Base-by-base conservation (phyloP, 75 land plant genomes). In the Adiantum capillusveneris region DNA sequence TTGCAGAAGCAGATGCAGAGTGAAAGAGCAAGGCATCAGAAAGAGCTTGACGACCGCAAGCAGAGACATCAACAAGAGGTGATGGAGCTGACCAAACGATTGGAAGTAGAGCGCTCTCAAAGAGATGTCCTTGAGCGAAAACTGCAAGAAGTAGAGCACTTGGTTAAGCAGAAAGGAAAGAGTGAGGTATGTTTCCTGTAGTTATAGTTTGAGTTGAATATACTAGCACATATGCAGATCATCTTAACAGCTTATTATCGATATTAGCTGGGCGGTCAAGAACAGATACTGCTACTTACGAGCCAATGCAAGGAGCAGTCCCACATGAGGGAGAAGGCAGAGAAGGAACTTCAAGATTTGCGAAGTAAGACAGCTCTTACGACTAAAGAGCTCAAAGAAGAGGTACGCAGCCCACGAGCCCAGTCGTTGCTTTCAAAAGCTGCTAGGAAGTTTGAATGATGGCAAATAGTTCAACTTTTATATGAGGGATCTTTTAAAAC, bases 41-140 rank as follows among this genome's bases (percentile, higher is more conserved):
- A 57, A 27, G 73, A 70, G 51, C 51, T 64, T 31, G 58, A 51
- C 14, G 71, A 73, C 51, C 46, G 31, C n/a, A 30, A 39, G 25
- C 70, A 67, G 27, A 73, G 67, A 56, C 65, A 73, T 44, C 69
- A 65, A 18, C 60, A 53, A 31, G 76, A 66, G 54, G 49, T 61
- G 13, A 65, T 58, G 13, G 76, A 58, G 29, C 20, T 62, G 22
- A 44, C 30, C 22, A 26, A 54, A 37, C 39, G 24, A 18, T 59
- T 68, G 45, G 56, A 59, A 36, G 27, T 60, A 29, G 76, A 73
- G 49, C 64, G 76, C n/a, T 63, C 58, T 19, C 71, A 73, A 29
- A 60, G 56, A 19, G 69, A 72, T 53, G 52, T 37, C 60, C 45
- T 72, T 41, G 69, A 72, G 54, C 58, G 65, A 28, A 31, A 71